Percentiles rank a stretch among this genome's conserved stretches.
phyloP scores from a whole-genome alignment of 192 early-diverging fungal species.

The Entophlyctis helioformis region DNA sequence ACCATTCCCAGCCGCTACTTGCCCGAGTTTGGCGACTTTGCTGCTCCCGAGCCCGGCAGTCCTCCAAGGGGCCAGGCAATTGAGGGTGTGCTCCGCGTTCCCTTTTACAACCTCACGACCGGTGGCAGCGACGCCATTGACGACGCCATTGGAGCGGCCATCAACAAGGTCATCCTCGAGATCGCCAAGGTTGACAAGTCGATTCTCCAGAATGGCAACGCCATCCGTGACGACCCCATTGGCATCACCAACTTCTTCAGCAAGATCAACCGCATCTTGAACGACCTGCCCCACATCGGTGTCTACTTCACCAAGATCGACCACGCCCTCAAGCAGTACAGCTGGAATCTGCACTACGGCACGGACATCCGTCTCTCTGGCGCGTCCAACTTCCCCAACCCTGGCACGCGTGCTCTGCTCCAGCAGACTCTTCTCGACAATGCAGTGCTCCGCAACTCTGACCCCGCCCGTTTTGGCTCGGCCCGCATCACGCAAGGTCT shows the following conservation, averaged over 20 bases:
- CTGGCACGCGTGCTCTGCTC: constrained; percentile 35
- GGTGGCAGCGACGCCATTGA: not conserved
- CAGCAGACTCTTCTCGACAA: constrained; percentile 28
- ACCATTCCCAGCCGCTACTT: constrained; percentile 10
- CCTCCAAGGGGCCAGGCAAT: constrained; percentile 1
- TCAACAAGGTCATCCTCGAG: not conserved
- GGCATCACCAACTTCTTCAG: constrained; percentile 8
- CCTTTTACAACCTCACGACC: constrained; percentile 7
- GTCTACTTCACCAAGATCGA: constrained; percentile 12
- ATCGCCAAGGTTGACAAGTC: constrained; percentile 8
- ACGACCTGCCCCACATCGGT: constrained; percentile 31
- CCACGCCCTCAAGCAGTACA: constrained; percentile 9
- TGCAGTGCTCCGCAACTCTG: constrained; percentile 16
- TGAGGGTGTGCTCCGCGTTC: no score
- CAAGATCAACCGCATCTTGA: constrained; percentile 10
- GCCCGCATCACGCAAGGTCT: constrained; percentile 53
- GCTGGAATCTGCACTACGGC: constrained; percentile 14
- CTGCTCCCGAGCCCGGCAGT: not conserved
- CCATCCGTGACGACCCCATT: not conserved
- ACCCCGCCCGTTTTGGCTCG: constrained; percentile 12
- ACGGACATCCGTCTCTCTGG: constrained; percentile 28
- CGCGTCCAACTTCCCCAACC: constrained; percentile 36
- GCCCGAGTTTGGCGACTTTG: not conserved
- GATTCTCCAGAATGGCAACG: not conserved
- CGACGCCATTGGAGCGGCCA: constrained; percentile 5